Conservation (phyloP, 108 stramenopile species). For the Craspedostauros australis region DNA sequence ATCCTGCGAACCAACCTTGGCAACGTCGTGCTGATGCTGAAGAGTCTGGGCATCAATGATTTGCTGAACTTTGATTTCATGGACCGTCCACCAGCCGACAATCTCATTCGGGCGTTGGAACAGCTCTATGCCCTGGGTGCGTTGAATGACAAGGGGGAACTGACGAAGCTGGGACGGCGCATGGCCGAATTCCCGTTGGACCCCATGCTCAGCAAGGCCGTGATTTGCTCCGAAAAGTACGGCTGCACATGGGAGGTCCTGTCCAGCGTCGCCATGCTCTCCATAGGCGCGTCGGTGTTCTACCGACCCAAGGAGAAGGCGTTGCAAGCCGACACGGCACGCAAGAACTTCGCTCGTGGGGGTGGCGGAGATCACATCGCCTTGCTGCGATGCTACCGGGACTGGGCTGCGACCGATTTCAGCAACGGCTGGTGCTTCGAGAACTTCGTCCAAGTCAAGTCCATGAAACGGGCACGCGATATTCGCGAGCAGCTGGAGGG, state of each 20-base stretch:
- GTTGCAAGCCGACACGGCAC: slow-evolving; percentile 96
- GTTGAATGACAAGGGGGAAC: slow-evolving; percentile 94
- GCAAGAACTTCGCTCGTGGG: slow-evolving; percentile 94
- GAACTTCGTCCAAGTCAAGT: slow-evolving; percentile 94
- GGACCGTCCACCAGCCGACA: slow-evolving; percentile 95
- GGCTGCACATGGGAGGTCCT: slow-evolving; percentile 88
- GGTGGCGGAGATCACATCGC: slow-evolving; percentile 96
- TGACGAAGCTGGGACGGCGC: slow-evolving; percentile 96
- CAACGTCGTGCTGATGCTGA: slow-evolving; percentile 97
- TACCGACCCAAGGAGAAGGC: slow-evolving; percentile 97
- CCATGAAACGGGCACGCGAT: slow-evolving; percentile 92
- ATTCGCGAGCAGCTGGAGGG: slow-evolving; percentile 97
- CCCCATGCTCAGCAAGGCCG: slow-evolving; percentile 94
- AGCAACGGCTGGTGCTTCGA: slow-evolving; percentile 98
- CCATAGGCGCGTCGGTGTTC: slow-evolving; percentile 90
- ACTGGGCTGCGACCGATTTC: slow-evolving; percentile 93
- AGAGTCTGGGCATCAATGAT: slow-evolving; percentile 97
- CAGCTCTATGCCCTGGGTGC: slow-evolving; percentile 99
- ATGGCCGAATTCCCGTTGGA: slow-evolving; percentile 99
- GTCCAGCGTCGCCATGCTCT: slow-evolving; percentile 94
- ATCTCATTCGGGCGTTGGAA: slow-evolving; percentile 92
- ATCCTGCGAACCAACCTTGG: slow-evolving; percentile 98
- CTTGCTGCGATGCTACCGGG: slow-evolving; percentile 83
- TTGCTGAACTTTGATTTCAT: slow-evolving; percentile 98
- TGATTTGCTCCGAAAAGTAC: slow-evolving; percentile 94